phyloP scores from a whole-genome alignment of 2,329 filamentous ascomycete genomes.

The Trichoderma sp. region DNA sequence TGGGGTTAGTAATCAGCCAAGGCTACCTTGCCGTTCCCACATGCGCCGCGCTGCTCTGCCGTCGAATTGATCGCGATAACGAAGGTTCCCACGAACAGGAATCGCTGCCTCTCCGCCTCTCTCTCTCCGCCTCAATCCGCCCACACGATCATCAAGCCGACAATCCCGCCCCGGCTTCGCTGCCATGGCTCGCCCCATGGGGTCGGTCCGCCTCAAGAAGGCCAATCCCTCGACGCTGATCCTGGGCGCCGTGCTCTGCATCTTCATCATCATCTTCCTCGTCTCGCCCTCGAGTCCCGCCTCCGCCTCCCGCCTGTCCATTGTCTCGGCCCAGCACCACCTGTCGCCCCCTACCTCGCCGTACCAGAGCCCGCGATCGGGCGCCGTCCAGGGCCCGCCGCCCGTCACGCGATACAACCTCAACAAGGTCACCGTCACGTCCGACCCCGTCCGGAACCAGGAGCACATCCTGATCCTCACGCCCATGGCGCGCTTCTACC shows the following conservation, averaged over 20 bases:
- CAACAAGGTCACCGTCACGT: constrained; percentile 87
- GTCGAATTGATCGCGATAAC: constrained; percentile 22
- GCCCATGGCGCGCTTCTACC: constrained; percentile 90
- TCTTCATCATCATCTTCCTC: constrained; percentile 70
- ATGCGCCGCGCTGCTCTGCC: constrained; percentile 19
- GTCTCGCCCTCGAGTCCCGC: constrained; percentile 55
- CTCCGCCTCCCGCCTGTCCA: constrained; percentile 50
- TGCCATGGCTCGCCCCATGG: constrained; percentile 60
- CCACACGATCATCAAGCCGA: neutral
- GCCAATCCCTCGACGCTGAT: constrained; percentile 75
- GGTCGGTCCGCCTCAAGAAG: constrained; percentile 73
- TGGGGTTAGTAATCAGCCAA: neutral
- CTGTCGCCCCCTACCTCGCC: constrained; percentile 49
- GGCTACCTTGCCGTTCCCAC: neutral
- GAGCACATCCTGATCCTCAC: constrained; percentile 92
- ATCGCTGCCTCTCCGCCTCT: no score
- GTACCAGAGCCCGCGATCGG: constrained; percentile 44
- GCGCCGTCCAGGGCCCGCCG: constrained; percentile 57
- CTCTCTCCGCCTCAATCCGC: no score
- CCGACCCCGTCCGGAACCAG: constrained; percentile 72
- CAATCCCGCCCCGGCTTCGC: neutral
- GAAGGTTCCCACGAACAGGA: neutral
- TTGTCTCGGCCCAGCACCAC: constrained; percentile 50
- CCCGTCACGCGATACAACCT: constrained; percentile 92
- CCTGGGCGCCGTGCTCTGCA: constrained; percentile 70